Conservation (phyloP, 129 eudicot species). For the Flaveria robusta region DNA sequence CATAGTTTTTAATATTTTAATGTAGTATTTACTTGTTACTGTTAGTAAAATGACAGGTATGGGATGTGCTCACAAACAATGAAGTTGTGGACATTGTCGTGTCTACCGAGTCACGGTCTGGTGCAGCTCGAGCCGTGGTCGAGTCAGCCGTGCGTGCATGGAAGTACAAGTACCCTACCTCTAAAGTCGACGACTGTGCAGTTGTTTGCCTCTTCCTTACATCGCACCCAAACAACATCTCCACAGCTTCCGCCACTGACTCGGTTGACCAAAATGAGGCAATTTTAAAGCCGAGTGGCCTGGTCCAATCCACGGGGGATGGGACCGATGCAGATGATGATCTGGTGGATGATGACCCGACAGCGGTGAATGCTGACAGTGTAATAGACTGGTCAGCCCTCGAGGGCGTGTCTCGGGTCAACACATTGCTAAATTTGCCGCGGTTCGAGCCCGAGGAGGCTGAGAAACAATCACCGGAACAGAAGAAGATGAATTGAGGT, state of each 20-base stretch:
- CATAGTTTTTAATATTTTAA: not conserved
- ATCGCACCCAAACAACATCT: constrained; percentile 31
- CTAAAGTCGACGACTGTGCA: constrained; percentile 94
- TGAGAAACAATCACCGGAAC: constrained; percentile 32
- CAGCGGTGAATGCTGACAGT: constrained; percentile 29
- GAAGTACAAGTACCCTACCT: constrained; percentile 77
- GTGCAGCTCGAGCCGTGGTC: constrained; percentile 73
- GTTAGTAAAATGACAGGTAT: constrained; percentile 52
- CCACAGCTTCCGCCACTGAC: constrained; percentile 42
- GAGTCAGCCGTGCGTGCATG: constrained; percentile 85
- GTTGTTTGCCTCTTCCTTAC: constrained; percentile 84
- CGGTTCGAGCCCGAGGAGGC: constrained; percentile 55
- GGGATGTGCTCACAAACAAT: constrained; percentile 86
- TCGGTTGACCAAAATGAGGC: constrained; percentile 31
- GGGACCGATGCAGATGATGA: constrained; percentile 30
- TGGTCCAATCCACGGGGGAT: not conserved
- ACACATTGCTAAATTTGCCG: constrained; percentile 77
- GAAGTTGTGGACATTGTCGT: constrained; percentile 74
- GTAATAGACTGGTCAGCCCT: constrained; percentile 80
- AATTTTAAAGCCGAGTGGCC: not conserved
- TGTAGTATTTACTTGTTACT: constrained; percentile 10
- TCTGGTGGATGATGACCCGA: constrained; percentile 24
- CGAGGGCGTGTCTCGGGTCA: constrained; percentile 79
- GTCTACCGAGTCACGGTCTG: constrained; percentile 54
- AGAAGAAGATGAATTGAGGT: constrained; percentile 42